Evolutionary conservation across 2,329 filamentous ascomycete genomes (phyloP).

Genomic region (Neofusicoccum kwambonambiense): DNA sequence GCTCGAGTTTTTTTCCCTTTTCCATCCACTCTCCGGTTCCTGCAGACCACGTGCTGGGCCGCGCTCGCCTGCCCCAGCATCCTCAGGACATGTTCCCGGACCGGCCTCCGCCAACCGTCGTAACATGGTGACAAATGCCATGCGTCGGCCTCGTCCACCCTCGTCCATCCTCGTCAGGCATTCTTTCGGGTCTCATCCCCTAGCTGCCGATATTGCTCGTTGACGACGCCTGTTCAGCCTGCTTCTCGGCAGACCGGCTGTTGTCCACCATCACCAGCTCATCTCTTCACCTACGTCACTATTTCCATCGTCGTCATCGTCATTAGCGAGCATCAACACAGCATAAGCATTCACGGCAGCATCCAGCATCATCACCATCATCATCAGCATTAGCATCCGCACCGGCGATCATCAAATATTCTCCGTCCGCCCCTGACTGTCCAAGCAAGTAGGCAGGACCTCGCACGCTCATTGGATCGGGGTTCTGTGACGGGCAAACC

Average conservation of each 20-base stretch:
- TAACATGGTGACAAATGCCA: neutral
- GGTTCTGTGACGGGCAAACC: neutral
- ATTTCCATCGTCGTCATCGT: neutral
- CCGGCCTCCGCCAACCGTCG: neutral
- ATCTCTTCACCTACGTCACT: neutral
- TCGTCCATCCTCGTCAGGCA: neutral
- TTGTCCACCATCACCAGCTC: neutral
- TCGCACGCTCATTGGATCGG: neutral
- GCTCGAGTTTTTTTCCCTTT: neutral
- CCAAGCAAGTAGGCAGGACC: constrained; percentile 2
- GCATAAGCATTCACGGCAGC: neutral
- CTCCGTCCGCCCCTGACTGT: neutral
- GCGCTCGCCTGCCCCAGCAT: neutral
- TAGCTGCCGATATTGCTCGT: neutral
- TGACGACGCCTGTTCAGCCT: neutral
- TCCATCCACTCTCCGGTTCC: too few relatives aligned
- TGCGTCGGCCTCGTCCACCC: neutral
- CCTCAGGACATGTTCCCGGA: neutral
- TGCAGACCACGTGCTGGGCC: neutral
- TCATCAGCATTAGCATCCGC: neutral
- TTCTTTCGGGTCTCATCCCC: neutral
- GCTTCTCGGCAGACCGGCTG: neutral
- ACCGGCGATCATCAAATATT: neutral
- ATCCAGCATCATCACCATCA: neutral
- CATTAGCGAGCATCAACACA: constrained; percentile 1